Evolutionary conservation across 805 yeast genomes (phyloP), one percentile per base, ranked within the genome.

Genomic region (Kuraishia capsulata): DNA sequence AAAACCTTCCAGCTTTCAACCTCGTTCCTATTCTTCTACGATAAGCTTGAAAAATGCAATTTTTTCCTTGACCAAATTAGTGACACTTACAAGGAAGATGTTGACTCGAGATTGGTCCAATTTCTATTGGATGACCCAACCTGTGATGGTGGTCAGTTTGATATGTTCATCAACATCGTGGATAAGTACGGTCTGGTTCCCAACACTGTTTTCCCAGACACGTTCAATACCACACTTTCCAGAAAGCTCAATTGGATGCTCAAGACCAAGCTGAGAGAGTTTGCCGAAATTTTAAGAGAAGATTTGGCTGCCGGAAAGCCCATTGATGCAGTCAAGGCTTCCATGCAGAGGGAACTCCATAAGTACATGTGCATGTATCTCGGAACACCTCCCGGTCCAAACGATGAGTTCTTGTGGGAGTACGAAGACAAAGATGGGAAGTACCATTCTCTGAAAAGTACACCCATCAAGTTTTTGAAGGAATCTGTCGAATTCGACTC

Each of bases 71-170:
- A 86, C 44, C 86, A 83, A 56, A 72, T 84, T 39, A 63, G 80
- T 42, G 82, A 81, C 48, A 81, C 94, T 20, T 69, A 73, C 25
- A 65, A 73, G 28, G 78, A 79, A 54, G 78, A 69, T 33, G 71
- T 80, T 38, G 88, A 77, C 44, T 78, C 88, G 1, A 70, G 94
- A 45, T 60, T 83, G 40, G 74, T 86, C 36, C 84, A 79, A 58
- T 73, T 71, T 47, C 59, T 86, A 35, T 63, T 85, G 39, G 48
- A 62, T 4, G 79, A 74, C 39, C 94, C 95, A 19, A 76, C 78
- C 33, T 56, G 71, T 42, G 95, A 87, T 53, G 95, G 96, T 48
- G 95, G 96, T 38, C 95, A 86, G 59, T 85, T 82, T 69, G 79
- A 82, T 46, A 81, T 86, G 92, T 74, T 84, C 54, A 67, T 79